Evolutionary conservation across 202 grass and related monocot genomes (phyloP), one percentile per base, ranked within the genome.

Genomic region (Hordeum pubiflorum): DNA sequence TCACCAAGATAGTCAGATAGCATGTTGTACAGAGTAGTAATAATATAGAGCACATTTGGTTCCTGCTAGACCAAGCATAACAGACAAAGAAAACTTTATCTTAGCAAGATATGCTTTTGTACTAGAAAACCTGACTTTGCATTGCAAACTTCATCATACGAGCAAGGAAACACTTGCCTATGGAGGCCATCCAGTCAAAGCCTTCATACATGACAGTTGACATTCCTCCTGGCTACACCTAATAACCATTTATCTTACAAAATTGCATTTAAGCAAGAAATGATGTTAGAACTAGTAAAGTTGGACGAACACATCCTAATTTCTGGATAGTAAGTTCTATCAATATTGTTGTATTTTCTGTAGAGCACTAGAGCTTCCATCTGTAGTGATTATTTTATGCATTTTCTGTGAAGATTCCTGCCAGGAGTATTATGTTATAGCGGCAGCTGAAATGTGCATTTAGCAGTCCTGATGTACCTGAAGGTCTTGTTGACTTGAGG

Each of bases 261-360:
- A 21, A 33, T 58, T 72, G 48, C 34, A 46, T 44, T 81, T 60
- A 26, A 43, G 38, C 63, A 33, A 41, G 50, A 63, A 26, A 72
- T 77, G 58, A 34, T 65, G 7, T 72, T 74, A 43, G 31, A 50
- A 57, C 43, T 64, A 65, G 72, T 43, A 73, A 48, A 48, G 44
- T 6, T 55, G 23, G 37, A 21, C 10, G 57, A 15, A 64, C 12
- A 63, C 4, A 33, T 73, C n/a, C 29, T 36, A 82, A 18, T 74
- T 50, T 73, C 68, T 81, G 39, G 56, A 72, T 70, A 33, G 26
- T 23, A 81, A 34, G 48, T 52, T 10, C 44, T 43, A 81, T 22
- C 38, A 15, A 33, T 46, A 15, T 34, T 72, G 9, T 63, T 40
- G 8, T 62, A 37, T 61, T 27, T 37, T 70, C 54, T 62, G 54